Conservation (phyloP, 805 yeast genomes). For the Metschnikowia matae region DNA sequence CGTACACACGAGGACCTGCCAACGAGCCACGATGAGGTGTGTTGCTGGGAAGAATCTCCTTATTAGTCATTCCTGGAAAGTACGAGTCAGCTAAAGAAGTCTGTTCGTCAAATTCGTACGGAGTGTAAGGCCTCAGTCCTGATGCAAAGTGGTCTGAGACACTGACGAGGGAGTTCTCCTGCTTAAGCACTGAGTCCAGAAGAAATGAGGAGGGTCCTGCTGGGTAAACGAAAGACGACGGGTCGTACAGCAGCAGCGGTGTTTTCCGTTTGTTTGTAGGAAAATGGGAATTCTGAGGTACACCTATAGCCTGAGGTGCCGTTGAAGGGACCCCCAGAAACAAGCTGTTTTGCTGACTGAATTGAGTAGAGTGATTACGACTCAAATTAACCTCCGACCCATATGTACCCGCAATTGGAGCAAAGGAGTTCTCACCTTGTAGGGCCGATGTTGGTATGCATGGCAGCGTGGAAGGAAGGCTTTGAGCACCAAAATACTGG, state of each 20-base stretch:
- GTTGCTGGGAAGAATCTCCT: not conserved
- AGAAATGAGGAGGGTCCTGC: slow-evolving; percentile 9
- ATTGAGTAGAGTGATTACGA: not conserved
- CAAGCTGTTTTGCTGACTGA: not conserved
- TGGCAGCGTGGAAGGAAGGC: slow-evolving; percentile 4
- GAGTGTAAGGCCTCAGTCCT: slow-evolving; percentile 18
- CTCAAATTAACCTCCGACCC: not conserved
- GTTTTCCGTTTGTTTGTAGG: slow-evolving; percentile 11
- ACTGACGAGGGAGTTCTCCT: slow-evolving; percentile 28
- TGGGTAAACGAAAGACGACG: slow-evolving; percentile 11
- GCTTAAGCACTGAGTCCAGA: slow-evolving; percentile 16
- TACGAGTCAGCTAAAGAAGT: slow-evolving; percentile 11
- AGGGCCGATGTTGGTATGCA: slow-evolving; percentile 2
- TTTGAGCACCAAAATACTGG: not conserved
- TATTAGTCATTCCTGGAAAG: not conserved
- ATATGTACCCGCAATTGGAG: not conserved
- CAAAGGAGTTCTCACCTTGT: not conserved
- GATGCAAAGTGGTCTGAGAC: slow-evolving; percentile 26
- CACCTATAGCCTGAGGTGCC: slow-evolving; percentile 9
- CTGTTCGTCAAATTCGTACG: slow-evolving; percentile 14
- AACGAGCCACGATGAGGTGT: not conserved
- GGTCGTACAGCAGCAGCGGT: slow-evolving; percentile 19
- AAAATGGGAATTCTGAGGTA: slow-evolving; percentile 8
- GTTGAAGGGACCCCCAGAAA: slow-evolving; percentile 7
- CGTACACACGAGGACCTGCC: not conserved